Base-by-base conservation (phyloP, 306 rosid genomes). In the Quercus variabilis region DNA sequence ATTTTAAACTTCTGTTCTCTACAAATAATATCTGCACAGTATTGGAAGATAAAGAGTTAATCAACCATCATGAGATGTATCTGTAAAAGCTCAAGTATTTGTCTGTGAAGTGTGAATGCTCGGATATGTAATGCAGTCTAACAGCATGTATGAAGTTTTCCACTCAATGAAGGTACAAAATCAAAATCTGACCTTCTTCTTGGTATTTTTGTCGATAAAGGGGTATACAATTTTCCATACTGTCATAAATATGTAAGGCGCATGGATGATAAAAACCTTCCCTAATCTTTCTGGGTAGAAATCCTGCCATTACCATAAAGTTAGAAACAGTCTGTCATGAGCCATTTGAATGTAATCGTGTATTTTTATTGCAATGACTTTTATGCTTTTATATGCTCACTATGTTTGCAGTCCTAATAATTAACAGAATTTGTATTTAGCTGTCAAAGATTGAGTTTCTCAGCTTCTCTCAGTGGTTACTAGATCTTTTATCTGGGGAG, bases 261-360 rank as follows among this genome's bases (percentile, higher is more conserved):
- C 92, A 19, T 88, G 92, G 17, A 88, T 78, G 30, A 90, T 74
- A 76, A 83, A 85, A 74, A 87, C 1, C 83, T 85, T 90, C 76
- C 90, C 89, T 43, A 90, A 77, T 82, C 92, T 85, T 76, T 88
- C 94, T 12, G 94, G 92, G 76, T 87, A 73, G 75, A 74, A 88
- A 76, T 90, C 92, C 86, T 90, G 88, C 79, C 54, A 31, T 71
- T 25, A 9, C 67, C 25, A 35, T 73, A 5, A 10, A 46, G 52
- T 46, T 11, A 46, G 52, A 11, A 2, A 73, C 1, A 23, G 68
- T 17, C 5, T 38, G 2, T 41, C 21, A 19, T 3, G 49, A 17
- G 41, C 18, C 20, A 25, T 4, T 28, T 25, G 8, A 5, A 19
- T 28, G 69, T 14, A 26, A 8, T 46, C 4, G 10, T n/a, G n/a